phyloP scores from a whole-genome alignment of 495 filamentous ascomycete genomes.

The Penicillium tannophilum region DNA sequence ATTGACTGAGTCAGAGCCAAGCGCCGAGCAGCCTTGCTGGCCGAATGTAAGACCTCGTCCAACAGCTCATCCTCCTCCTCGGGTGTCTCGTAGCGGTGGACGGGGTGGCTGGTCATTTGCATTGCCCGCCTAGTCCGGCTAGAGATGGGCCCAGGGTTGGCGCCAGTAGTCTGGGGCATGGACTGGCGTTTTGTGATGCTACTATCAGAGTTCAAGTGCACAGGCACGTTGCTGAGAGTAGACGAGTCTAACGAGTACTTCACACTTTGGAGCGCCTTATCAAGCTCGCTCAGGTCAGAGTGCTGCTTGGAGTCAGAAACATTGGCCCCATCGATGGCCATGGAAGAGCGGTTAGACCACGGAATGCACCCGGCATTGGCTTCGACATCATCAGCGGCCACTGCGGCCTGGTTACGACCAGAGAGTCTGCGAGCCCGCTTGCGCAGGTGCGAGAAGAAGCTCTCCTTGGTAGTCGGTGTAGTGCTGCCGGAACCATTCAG shows the following conservation, averaged over 20 bases:
- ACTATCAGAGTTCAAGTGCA: conserved; percentile 49
- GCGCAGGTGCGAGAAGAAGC: conserved; percentile 95
- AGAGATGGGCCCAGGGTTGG: conserved; percentile 65
- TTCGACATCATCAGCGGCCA: conserved; percentile 82
- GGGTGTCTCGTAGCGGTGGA: conserved; percentile 85
- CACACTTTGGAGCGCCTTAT: conserved; percentile 75
- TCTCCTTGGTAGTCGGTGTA: conserved; percentile 72
- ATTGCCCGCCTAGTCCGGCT: conserved; percentile 82
- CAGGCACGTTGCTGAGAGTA: conserved; percentile 50
- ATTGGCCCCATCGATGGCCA: conserved; percentile 69
- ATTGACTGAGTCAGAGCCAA: conserved; percentile 51
- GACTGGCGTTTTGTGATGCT: conserved; percentile 69
- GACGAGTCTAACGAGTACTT: conserved; percentile 63
- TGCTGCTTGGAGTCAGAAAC: conserved; percentile 55
- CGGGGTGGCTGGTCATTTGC: conserved; percentile 70
- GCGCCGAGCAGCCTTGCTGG: conserved; percentile 56
- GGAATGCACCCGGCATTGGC: conserved; percentile 89
- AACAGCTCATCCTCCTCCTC: conserved; percentile 96
- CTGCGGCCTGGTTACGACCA: conserved; percentile 77
- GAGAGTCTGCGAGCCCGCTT: conserved; percentile 93
- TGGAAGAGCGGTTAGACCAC: conserved; percentile 83
- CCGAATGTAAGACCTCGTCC: conserved; percentile 73
- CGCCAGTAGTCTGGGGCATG: conserved; percentile 62
- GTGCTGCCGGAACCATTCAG: conserved; percentile 78
- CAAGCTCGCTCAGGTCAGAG: conserved; percentile 61